Evolutionary conservation across 257 asterid genomes (phyloP).

Genomic region (Solanum chaucha): DNA sequence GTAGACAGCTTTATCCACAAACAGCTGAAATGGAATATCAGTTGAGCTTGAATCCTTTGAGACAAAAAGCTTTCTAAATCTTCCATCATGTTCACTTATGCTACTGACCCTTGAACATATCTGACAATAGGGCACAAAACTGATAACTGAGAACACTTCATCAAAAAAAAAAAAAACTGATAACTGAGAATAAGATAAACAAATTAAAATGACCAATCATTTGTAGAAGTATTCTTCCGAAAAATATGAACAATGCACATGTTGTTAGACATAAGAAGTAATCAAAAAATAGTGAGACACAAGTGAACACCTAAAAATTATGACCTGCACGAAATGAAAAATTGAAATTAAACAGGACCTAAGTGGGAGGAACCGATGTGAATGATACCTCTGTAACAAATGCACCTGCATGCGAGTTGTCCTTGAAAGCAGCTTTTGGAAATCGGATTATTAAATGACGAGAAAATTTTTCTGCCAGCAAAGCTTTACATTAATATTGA

Average conservation of each 20-base stretch:
- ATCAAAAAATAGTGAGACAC: neutral
- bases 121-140: constrained; percentile 28
- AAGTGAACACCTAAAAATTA: neutral
- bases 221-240: neutral
- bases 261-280: neutral
- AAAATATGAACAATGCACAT: neutral
- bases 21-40: constrained; percentile 33
- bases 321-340: neutral
- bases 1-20: constrained; percentile 94
- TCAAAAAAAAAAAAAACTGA: neutral
- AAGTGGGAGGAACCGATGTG: neutral
- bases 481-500: neutral
- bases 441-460: constrained; percentile 78
- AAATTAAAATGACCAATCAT: neutral
- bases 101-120: constrained; percentile 65
- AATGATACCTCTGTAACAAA: constrained; percentile 82
- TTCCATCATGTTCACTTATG: constrained; percentile 47
- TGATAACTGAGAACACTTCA: neutral
- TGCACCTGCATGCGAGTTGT: constrained; percentile 88
- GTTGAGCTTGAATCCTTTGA: constrained; percentile 55
- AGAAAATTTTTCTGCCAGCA: constrained; percentile 75
- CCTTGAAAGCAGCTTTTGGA: constrained; percentile 81
- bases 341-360: neutral
- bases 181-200: neutral
- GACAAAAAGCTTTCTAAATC: constrained; percentile 46